Conservation (phyloP, 306 rosid genomes). For the Quercus variabilis region DNA sequence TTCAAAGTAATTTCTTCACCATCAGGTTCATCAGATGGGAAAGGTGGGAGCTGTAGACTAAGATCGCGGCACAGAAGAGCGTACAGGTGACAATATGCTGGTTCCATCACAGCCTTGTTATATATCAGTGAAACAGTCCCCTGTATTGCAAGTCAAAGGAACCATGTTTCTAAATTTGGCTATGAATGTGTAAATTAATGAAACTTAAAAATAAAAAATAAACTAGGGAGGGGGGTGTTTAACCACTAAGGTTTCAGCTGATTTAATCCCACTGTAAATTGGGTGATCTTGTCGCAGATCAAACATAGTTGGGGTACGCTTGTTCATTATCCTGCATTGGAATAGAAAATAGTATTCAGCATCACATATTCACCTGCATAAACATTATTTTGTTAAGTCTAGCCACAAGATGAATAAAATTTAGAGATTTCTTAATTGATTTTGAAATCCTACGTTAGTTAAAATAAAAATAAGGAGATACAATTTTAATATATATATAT, state of each 20-base stretch:
- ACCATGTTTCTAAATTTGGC: too few species aligned
- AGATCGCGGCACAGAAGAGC: conserved; percentile 82
- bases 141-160: conserved; percentile 50
- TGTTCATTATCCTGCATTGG: conserved; percentile 73
- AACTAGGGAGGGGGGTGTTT: background rate
- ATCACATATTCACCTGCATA: too few species aligned
- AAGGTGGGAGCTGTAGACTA: conserved; percentile 70
- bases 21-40: conserved; percentile 85
- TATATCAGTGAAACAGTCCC: conserved; percentile 73
- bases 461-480: too few species aligned
- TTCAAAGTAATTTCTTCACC: conserved; percentile 82
- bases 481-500: too few species aligned
- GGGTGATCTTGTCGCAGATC: conserved; percentile 91
- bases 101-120: conserved; percentile 94
- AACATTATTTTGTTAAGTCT: too few species aligned
- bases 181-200: conserved; percentile 14
- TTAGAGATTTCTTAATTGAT: too few species aligned
- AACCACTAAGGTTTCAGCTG: conserved; percentile 90
- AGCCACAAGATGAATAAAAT: too few species aligned
- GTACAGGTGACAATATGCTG: conserved; percentile 98
- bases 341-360: background rate
- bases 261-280: conserved; percentile 79
- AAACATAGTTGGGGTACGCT: conserved; percentile 92
- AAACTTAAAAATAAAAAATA: conserved; percentile 1
- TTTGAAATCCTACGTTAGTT: too few species aligned